Evolutionary conservation across 2,329 filamentous ascomycete species (phyloP).

Genomic region (Akanthomyces muscarius): DNA sequence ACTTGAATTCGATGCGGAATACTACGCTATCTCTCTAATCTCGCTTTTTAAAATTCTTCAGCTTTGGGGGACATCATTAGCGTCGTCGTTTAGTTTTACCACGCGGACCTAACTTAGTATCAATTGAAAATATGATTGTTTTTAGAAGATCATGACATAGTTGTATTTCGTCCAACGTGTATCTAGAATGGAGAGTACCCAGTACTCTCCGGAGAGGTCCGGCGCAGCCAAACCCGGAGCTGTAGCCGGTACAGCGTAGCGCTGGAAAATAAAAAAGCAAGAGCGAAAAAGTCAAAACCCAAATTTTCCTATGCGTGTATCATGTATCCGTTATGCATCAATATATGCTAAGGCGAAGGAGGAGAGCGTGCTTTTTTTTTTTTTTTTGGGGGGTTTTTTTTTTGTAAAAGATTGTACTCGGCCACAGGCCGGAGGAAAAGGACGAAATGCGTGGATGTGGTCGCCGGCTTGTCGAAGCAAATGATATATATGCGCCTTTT

Average conservation of each 20-base stretch:
- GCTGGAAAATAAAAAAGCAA: neutral
- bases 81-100: too few relatives aligned
- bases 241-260: constrained; percentile 3
- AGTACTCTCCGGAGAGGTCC: neutral
- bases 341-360: neutral
- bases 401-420: neutral
- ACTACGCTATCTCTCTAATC: too few relatives aligned
- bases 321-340: neutral
- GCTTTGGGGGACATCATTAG: too few relatives aligned
- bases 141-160: neutral
- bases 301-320: neutral
- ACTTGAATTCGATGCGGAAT: too few relatives aligned
- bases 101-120: too few relatives aligned
- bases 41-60: too few relatives aligned
- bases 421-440: neutral
- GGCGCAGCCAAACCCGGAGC: neutral
- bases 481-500: constrained; percentile 1
- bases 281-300: neutral
- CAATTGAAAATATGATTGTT: too few relatives aligned
- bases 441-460: neutral
- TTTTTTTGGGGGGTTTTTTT: too few relatives aligned
- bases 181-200: constrained; percentile 1
- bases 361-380: too few relatives aligned
- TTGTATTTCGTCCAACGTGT: neutral
- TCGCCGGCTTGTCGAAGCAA: neutral